These are phyloP conservation scores for Ascochyta pisi DNA, from an alignment of 2,329 filamentous ascomycete genomes.

Conservation along the genomic window DNA sequence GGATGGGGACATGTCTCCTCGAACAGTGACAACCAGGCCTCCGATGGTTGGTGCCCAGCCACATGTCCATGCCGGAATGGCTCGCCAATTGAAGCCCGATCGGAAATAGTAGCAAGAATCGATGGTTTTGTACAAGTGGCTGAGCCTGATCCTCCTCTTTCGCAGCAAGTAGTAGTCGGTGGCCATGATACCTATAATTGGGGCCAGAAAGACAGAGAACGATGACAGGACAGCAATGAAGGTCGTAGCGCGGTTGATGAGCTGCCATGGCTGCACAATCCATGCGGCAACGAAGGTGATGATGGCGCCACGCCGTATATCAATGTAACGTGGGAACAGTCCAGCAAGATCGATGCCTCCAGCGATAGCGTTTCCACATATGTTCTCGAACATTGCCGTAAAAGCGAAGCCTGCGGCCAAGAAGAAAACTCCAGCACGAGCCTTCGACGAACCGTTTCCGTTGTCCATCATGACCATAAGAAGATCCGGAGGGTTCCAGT, in stretches of 20 bases:
- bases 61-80: slow-evolving; percentile 53
- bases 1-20: slow-evolving; percentile 44
- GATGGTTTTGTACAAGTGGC: slow-evolving; percentile 46
- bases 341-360: slow-evolving; percentile 48
- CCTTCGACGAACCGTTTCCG: slow-evolving; percentile 50
- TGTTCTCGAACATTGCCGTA: slow-evolving; percentile 52
- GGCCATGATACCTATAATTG: slow-evolving; percentile 51
- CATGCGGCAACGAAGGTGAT: slow-evolving; percentile 46
- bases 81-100: slow-evolving; percentile 55
- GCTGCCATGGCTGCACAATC: slow-evolving; percentile 49
- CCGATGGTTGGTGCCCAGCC: slow-evolving; percentile 56
- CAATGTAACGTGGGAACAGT: slow-evolving; percentile 43
- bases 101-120: slow-evolving; percentile 54
- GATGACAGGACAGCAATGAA: slow-evolving; percentile 51
- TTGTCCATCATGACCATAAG: slow-evolving; percentile 55
- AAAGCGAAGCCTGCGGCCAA: slow-evolving; percentile 46
- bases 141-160: slow-evolving; percentile 44
- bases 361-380: slow-evolving; percentile 45
- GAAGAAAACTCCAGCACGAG: slow-evolving; percentile 48
- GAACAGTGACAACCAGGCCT: slow-evolving; percentile 49
- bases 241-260: slow-evolving; percentile 47
- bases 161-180: slow-evolving; percentile 50
- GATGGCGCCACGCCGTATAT: slow-evolving; percentile 46
- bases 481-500: slow-evolving; percentile 53
- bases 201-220: slow-evolving; percentile 52